A percentile compares a stretch with the other conserved stretches of the same genome.
These are phyloP conservation scores for Rhamnella rubrinervis DNA, from an alignment of 331 rosid species.

Conservation along the genomic window DNA sequence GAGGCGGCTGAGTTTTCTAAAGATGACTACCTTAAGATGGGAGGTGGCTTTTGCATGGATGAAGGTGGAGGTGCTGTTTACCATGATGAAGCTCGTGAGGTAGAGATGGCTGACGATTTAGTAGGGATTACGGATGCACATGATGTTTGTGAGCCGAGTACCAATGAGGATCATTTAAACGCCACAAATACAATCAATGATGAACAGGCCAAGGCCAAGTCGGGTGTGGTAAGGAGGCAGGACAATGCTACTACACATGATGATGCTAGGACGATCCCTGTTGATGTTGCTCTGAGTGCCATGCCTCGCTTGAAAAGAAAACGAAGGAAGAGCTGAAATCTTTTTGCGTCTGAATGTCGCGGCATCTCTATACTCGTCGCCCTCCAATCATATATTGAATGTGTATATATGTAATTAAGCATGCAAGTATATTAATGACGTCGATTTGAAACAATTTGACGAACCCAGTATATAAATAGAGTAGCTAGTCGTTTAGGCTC, in stretches of 20 bases:
- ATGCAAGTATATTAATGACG: too few relatives aligned
- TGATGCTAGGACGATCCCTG: constrained; percentile 21
- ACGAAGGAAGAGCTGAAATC: constrained; percentile 49
- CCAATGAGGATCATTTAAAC: constrained; percentile 7
- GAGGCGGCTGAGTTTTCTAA: constrained; percentile 27
- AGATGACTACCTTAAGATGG: constrained; percentile 40
- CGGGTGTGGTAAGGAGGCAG: background rate
- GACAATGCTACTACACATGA: constrained; percentile 15
- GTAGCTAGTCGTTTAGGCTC: too few relatives aligned
- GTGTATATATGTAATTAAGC: too few relatives aligned
- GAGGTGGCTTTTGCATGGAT: constrained; percentile 68
- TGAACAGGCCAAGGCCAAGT: constrained; percentile 30
- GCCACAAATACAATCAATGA: constrained; percentile 9
- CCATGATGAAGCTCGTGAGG: constrained; percentile 27
- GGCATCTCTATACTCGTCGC: too few relatives aligned
- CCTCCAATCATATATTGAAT: too few relatives aligned
- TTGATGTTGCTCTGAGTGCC: constrained; percentile 43
- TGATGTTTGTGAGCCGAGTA: constrained; percentile 16
- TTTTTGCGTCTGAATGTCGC: background rate
- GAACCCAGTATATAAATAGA: too few relatives aligned
- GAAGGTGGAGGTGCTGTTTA: constrained; percentile 33
- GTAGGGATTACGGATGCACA: constrained; percentile 16
- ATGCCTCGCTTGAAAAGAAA: constrained; percentile 72
- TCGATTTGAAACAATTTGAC: too few relatives aligned
- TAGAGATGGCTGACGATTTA: background rate